A percentile compares a stretch with the other conserved stretches of the same genome.
These are phyloP conservation scores for Vanderwaltozyma tropicalis DNA, from an alignment of 805 yeast species.

Conservation along the genomic window DNA sequence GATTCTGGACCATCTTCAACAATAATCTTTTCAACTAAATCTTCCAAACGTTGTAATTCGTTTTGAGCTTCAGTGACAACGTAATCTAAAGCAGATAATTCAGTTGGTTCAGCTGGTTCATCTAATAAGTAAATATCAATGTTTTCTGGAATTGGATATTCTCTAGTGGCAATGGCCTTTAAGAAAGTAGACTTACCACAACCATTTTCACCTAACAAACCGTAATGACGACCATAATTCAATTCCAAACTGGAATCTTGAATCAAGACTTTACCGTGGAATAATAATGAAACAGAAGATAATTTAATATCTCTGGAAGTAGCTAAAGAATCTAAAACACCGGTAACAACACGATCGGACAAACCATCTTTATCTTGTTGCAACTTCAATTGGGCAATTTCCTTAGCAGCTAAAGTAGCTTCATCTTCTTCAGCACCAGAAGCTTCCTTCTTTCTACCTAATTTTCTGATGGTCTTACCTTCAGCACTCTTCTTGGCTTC, in stretches of 20 bases:
- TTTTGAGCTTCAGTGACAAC: constrained; percentile 94
- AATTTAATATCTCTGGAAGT: constrained; percentile 93
- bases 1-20: constrained; percentile 93
- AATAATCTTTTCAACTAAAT: constrained; percentile 77
- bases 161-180: constrained; percentile 90
- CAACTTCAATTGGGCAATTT: constrained; percentile 75
- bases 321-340: constrained; percentile 80
- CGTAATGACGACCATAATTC: constrained; percentile 95
- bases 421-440: constrained; percentile 38
- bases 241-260: constrained; percentile 89
- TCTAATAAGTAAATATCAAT: constrained; percentile 88
- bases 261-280: constrained; percentile 94
- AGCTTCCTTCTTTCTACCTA: constrained; percentile 42
- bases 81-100: constrained; percentile 84
- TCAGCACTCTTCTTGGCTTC: constrained; percentile 91
- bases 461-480: constrained; percentile 41
- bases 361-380: constrained; percentile 91
- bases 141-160: constrained; percentile 85
- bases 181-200: constrained; percentile 96
- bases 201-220: constrained; percentile 95
- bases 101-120: constrained; percentile 96
- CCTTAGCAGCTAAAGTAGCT: constrained; percentile 55
- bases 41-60: constrained; percentile 85
- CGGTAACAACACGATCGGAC: constrained; percentile 95
- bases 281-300: constrained; percentile 79